phyloP scores from a whole-genome alignment of 306 rosid species.

The Castanospermum australe region DNA sequence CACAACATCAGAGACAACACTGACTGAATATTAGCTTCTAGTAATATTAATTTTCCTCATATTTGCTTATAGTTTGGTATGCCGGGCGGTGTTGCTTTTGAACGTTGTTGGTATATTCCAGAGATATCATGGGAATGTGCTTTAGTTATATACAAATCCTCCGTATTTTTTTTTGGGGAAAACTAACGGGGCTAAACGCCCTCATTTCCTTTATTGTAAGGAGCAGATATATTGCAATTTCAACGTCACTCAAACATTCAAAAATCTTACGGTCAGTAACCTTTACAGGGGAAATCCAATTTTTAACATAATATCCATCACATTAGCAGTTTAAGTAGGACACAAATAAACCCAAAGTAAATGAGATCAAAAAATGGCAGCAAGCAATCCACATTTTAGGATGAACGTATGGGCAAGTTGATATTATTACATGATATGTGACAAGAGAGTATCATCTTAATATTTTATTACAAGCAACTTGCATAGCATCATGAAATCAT shows the following conservation, averaged over 20 bases:
- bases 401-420: conserved; percentile 22
- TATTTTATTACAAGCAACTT: conserved; percentile 34
- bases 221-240: conserved; percentile 7
- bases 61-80: conserved; percentile 21
- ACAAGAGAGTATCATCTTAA: conserved; percentile 34
- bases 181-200: too few species aligned
- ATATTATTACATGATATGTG: conserved; percentile 47
- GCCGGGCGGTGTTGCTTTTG: conserved; percentile 10
- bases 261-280: not conserved
- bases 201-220: not conserved
- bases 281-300: not conserved
- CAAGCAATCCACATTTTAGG: not conserved
- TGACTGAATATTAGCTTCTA: not conserved
- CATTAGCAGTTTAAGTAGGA: not conserved
- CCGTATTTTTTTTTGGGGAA: too few species aligned
- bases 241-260: not conserved
- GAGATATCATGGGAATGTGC: not conserved
- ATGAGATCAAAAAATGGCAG: not conserved
- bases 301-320: not conserved
- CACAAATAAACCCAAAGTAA: not conserved
- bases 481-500: conserved; percentile 25
- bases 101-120: conserved; percentile 6
- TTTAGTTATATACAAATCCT: not conserved
- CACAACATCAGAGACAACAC: not conserved
- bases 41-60: conserved; percentile 34